A percentile compares a stretch with the other conserved stretches of the same genome.
Evolutionary conservation across 2,329 filamentous ascomycete species (phyloP).

Genomic region (Ophiostoma angusticollis): DNA sequence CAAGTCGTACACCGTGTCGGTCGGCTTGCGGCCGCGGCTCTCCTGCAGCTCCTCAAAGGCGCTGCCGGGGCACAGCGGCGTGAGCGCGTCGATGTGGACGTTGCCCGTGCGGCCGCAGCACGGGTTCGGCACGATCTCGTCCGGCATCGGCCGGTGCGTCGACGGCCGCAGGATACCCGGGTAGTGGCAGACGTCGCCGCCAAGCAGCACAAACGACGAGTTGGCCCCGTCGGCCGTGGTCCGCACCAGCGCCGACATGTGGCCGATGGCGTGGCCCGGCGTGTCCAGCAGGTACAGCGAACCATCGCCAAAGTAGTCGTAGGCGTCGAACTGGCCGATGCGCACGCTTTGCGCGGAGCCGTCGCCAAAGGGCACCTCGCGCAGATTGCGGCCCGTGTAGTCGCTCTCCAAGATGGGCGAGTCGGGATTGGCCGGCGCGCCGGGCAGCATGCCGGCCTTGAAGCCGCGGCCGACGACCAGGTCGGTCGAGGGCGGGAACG

Average conservation of each 20-base stretch:
- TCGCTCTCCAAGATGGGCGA: conserved; percentile 11
- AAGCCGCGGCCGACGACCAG: conserved; percentile 17
- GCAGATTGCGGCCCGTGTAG: conserved; percentile 9
- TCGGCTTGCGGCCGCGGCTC: neutral
- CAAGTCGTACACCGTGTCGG: conserved; percentile 7
- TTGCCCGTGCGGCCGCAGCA: neutral
- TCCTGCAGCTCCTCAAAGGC: conserved; percentile 7
- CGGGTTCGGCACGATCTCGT: conserved; percentile 1
- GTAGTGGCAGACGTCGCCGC: conserved; percentile 16
- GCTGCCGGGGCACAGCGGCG: conserved; percentile 4
- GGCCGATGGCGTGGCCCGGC: conserved; percentile 15
- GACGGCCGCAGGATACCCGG: conserved; percentile 15
- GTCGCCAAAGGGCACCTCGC: conserved; percentile 15
- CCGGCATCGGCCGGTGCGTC: conserved; percentile 10
- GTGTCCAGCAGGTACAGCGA: conserved; percentile 16
- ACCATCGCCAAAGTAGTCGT: conserved; percentile 17
- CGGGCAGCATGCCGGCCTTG: conserved; percentile 12
- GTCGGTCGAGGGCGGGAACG: conserved; percentile 14
- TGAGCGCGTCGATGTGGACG: neutral
- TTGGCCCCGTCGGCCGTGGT: conserved; percentile 8
- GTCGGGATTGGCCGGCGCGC: conserved; percentile 13
- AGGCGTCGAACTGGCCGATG: conserved; percentile 13
- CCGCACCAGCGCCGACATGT: conserved; percentile 14
- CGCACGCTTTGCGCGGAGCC: neutral
- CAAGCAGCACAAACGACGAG: conserved; percentile 15